phyloP scores from a whole-genome alignment of 768 basidiomycete species.

The Pleurotus platypus region DNA sequence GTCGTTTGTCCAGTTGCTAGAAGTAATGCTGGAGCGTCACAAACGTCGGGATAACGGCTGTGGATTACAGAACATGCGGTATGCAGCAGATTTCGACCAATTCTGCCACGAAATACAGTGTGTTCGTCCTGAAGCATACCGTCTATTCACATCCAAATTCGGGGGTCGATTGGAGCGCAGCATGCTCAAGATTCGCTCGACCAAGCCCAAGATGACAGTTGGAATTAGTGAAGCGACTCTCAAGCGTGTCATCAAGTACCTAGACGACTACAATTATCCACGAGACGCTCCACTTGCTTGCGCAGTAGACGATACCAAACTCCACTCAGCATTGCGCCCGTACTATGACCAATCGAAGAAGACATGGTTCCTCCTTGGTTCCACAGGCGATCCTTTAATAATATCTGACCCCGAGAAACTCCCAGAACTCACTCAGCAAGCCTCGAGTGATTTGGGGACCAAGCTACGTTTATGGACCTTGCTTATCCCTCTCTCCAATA shows the following conservation, averaged over 20 bases:
- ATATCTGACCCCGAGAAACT: constrained; percentile 19
- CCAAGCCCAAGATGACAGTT: constrained; percentile 20
- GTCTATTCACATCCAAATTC: constrained; percentile 10
- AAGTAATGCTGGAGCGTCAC: constrained; percentile 13
- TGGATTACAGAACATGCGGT: constrained; percentile 24
- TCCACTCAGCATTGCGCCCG: constrained; percentile 18
- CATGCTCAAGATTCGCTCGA: background rate
- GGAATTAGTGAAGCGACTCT: constrained; percentile 17
- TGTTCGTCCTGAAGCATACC: no score
- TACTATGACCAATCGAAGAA: constrained; percentile 20
- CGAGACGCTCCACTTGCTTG: constrained; percentile 23
- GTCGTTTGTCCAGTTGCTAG: constrained; percentile 19
- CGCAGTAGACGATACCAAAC: constrained; percentile 33
- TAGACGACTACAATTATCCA: constrained; percentile 5
- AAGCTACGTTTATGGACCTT: constrained; percentile 10
- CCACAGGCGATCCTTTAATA: constrained; percentile 15
- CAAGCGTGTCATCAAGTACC: constrained; percentile 12
- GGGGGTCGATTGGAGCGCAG: background rate
- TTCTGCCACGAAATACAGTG: constrained; percentile 15
- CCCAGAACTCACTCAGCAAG: constrained; percentile 5
- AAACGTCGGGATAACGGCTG: constrained; percentile 18
- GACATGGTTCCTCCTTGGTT: constrained; percentile 21
- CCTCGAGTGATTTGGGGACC: background rate
- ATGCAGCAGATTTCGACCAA: constrained; percentile 18
- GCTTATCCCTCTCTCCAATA: constrained; percentile 10